A percentile compares a stretch with the other conserved stretches of the same genome.
Conservation (phyloP, 345 rosid genomes). For the Microthlaspi erraticum region DNA sequence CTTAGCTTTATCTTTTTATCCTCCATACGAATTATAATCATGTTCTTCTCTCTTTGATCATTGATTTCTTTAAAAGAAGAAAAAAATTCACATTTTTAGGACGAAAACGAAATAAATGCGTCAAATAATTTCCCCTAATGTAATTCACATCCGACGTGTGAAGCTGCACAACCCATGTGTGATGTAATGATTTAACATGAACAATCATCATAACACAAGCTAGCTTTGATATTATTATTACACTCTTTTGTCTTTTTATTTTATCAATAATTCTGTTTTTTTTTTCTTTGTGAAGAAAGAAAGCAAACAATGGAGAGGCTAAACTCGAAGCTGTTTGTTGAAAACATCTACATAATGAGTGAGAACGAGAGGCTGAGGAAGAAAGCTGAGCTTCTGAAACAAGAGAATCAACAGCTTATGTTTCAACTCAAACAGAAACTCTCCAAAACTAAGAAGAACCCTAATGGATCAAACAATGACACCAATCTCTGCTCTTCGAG, state of each 20-base stretch:
- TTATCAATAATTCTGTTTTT: conserved; percentile 27
- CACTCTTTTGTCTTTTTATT: conserved; percentile 19
- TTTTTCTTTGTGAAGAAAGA: conserved; percentile 15
- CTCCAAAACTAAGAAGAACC: conserved; percentile 50
- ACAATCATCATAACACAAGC: conserved; percentile 40
- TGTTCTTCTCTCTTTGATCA: conserved; percentile 44
- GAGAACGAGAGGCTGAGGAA: conserved; percentile 94
- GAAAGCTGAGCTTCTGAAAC: conserved; percentile 95
- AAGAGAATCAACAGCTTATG: conserved; percentile 93
- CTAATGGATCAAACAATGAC: conserved; percentile 45
- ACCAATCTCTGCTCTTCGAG: conserved; percentile 33
- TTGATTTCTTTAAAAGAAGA: conserved; percentile 29
- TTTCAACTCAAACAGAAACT: conserved; percentile 83
- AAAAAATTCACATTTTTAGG: conserved; percentile 24
- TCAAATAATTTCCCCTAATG: conserved; percentile 22
- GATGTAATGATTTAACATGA: conserved; percentile 38
- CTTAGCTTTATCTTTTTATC: conserved; percentile 40
- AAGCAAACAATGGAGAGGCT: conserved; percentile 71
- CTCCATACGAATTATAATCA: conserved; percentile 41
- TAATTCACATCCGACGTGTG: conserved; percentile 43
- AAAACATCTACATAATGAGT: conserved; percentile 86
- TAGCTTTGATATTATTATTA: conserved; percentile 40
- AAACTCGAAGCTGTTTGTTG: conserved; percentile 83
- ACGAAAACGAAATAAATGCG: conserved; percentile 46
- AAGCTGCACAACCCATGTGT: conserved; percentile 48